Evolutionary conservation across 495 filamentous ascomycete genomes (phyloP).

Genomic region (Diplogelasinospora grovesii): DNA sequence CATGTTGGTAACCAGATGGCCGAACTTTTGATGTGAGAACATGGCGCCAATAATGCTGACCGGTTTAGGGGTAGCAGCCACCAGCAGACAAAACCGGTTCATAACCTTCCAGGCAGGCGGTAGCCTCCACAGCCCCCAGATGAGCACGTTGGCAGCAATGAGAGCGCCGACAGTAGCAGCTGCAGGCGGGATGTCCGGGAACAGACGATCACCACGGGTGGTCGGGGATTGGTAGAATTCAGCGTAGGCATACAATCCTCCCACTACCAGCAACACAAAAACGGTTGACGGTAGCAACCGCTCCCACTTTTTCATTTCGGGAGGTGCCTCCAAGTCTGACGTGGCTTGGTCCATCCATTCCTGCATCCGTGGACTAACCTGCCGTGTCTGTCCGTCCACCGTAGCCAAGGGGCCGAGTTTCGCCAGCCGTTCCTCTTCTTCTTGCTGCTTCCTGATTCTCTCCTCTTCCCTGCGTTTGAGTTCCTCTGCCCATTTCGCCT

Average conservation of each 20-base stretch:
- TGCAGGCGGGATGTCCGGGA: conserved; percentile 68
- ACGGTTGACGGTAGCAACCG: conserved; percentile 60
- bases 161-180: conserved; percentile 68
- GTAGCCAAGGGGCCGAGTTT: conserved; percentile 42
- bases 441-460: conserved; percentile 36
- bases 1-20: conserved; percentile 71
- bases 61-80: conserved; percentile 61
- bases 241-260: conserved; percentile 48
- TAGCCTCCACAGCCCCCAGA: conserved; percentile 59
- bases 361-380: conserved; percentile 30
- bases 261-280: conserved; percentile 48
- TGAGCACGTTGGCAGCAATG: conserved; percentile 54
- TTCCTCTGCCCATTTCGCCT: conserved; percentile 39
- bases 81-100: conserved; percentile 70
- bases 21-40: conserved; percentile 66
- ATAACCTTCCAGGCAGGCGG: conserved; percentile 66
- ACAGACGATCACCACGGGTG: conserved; percentile 50
- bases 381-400: conserved; percentile 22
- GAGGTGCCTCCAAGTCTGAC: conserved; percentile 39
- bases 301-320: conserved; percentile 42
- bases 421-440: conserved; percentile 45
- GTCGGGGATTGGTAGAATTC: conserved; percentile 61
- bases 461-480: conserved; percentile 44
- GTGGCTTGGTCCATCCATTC: conserved; percentile 29
- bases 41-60: conserved; percentile 59